Evolutionary conservation across 371 early-diverging fungal genomes (phyloP), one percentile per base, ranked within the genome.

Genomic region (Dichotomocladium elegans): DNA sequence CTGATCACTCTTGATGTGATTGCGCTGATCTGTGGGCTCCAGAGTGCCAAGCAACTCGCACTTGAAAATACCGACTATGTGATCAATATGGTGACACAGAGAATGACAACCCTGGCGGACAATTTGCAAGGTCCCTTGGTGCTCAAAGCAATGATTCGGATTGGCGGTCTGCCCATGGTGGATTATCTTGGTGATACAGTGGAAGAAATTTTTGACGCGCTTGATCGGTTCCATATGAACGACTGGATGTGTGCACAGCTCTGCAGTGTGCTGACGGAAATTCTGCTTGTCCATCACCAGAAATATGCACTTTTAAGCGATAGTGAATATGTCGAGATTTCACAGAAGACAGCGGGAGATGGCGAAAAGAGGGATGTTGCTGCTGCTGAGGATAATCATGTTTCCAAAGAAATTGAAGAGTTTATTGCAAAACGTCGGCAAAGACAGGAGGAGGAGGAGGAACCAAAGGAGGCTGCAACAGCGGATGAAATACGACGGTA

Each of bases 1-100:
- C 47, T 65, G 12, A 73, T 68, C 22, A 66, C 76, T 2, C 40
- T 80, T 41, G 63, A 66, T 27, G 51, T 56, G 10, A 61, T 80
- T 45, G 71, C 79, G 0, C 19, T 50, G 5, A 26, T 46, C 1
- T 76, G 74, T 41, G 69, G 65, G 10, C 49, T 69, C 7, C 37
- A 37, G 6, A 53, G 51, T 19, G 62, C 71, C 10, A 48, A 59
- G 40, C 59, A 61, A 8, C 63, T 87, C 19, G 62, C 79, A 0
- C 61, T 83, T 21, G 61, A 48, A 31, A 85, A 88, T 42, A 66
- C 83, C 42, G 88, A 88, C 53, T 86, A 88, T 54, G 60, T 86
- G 11, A 74, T 86, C 29, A 82, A 88, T 50, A 63, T 61, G 37
- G 69, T 82, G 2, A 74, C 80, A 2, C 67, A 69, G 14, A 72